Percentiles rank a stretch among this genome's conserved stretches.
These are phyloP conservation scores for Funneliformis caledonium DNA, from an alignment of 371 early-diverging fungal genomes.

Conservation along the genomic window DNA sequence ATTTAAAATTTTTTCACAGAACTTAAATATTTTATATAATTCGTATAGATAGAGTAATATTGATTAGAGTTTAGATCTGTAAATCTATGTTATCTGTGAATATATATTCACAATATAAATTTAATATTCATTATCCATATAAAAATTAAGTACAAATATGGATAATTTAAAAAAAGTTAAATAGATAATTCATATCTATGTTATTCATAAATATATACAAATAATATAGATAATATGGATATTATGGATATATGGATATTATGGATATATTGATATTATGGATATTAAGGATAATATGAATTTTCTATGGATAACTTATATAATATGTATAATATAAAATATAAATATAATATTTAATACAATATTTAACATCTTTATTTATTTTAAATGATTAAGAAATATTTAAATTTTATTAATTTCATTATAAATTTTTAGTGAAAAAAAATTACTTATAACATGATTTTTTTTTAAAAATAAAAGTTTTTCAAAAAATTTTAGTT, in stretches of 20 bases:
- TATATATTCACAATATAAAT: not conserved
- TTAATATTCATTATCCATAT: not conserved
- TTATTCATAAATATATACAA: not conserved
- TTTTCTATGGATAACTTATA: not conserved
- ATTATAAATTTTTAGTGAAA: too few relatives aligned
- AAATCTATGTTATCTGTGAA: not conserved
- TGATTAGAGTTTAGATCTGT: not conserved
- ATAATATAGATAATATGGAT: not conserved
- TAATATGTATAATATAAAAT: not conserved
- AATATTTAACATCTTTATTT: too few relatives aligned
- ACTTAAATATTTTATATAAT: too few relatives aligned
- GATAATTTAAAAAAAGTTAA: not conserved
- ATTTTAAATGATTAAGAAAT: too few relatives aligned
- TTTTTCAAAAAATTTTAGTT: too few relatives aligned
- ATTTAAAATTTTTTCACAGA: too few relatives aligned
- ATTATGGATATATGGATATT: not conserved
- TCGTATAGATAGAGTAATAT: too few relatives aligned
- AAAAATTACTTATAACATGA: too few relatives aligned
- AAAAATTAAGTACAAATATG: not conserved
- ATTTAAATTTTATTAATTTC: too few relatives aligned
- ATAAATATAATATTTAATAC: not conserved
- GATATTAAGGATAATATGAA: not conserved
- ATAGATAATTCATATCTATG: not conserved
- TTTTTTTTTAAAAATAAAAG: too few relatives aligned
- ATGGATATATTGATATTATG: not conserved